Evolutionary conservation across 805 yeast genomes (phyloP), one percentile per base, ranked within the genome.

Genomic region (Starmera quercuum): DNA sequence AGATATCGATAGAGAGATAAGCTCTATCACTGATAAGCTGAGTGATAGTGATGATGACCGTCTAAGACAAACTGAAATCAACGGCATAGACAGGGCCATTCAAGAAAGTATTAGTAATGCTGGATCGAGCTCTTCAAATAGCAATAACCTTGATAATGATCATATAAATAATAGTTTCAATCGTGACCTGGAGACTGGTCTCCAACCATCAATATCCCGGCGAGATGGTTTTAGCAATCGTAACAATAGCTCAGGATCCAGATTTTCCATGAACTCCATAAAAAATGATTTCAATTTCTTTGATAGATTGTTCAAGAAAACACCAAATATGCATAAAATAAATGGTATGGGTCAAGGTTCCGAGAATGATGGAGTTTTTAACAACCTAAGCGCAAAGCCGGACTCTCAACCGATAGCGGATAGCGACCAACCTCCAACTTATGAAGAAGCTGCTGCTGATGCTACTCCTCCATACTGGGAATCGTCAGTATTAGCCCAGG

Each of bases 401-500:
- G 90, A 80, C 31, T 34, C 51, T 2, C 42, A 46, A 16, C 44
- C 49, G 8, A 46, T 39, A 8, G 44, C 39, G 7, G 56, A 54
- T 7, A 57, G 63, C 9, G 88, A 81, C 39, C 64, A 64, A 21
- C 80, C 84, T 15, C 97, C 97, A 4, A 68, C 95, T 1, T 92
- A 92, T 59, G 96, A 85, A 36, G 97, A 88, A 53, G 97, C 95
- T 0, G 85, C 95, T 0, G 82, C 86, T 4, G 98, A 92, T 54
- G 74, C 92, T 12, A 77, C 94, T 0, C 98, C 98, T 1, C 95
- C 95, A 26, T 92, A 92, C 58, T 92, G 97, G 95, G 98, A 92
- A 57, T 75, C 88, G 7, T 75, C 92, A 0, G 76, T 85, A 27
- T 69, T 87, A 52, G 73, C 85, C 5, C 83, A 95, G 5, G 86